A percentile compares a stretch with the other conserved stretches of the same genome.
Evolutionary conservation across 345 rosid species (phyloP).

Genomic region (Bruguiera gymnorhiza): DNA sequence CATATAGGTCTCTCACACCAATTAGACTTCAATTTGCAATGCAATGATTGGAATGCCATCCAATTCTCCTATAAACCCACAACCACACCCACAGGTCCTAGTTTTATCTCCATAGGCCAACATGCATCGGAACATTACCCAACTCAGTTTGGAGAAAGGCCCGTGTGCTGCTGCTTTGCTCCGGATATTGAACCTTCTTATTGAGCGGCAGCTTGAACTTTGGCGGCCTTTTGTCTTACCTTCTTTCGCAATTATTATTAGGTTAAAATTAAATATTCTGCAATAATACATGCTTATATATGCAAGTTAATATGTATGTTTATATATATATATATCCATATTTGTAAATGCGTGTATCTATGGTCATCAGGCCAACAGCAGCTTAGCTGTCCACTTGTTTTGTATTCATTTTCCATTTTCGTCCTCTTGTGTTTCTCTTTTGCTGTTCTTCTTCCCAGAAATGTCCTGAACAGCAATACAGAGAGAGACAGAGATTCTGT

Average conservation of each 20-base stretch:
- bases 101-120: neutral
- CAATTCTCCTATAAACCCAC: slow-evolving; percentile 22
- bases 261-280: neutral
- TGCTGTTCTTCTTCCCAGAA: slow-evolving; percentile 24
- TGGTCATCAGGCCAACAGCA: slow-evolving; percentile 21
- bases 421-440: neutral
- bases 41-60: slow-evolving; percentile 29
- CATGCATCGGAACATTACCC: slow-evolving; percentile 14
- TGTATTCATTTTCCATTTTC: slow-evolving; percentile 21
- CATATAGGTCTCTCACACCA: neutral
- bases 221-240: slow-evolving; percentile 34
- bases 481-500: slow-evolving; percentile 27
- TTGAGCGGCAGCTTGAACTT: slow-evolving; percentile 8
- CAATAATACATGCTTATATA: slow-evolving; percentile 8
- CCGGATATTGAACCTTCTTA: neutral
- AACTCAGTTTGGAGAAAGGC: neutral
- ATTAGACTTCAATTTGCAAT: slow-evolving; percentile 13
- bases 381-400: slow-evolving; percentile 76
- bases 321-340: neutral
- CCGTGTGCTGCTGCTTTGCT: neutral
- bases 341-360: slow-evolving; percentile 7
- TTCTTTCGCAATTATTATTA: neutral
- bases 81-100: neutral
- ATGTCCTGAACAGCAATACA: slow-evolving; percentile 36
- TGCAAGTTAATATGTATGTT: neutral